Base-by-base conservation (phyloP, 208 protist species). In the Acanthamoeba sp. region DNA sequence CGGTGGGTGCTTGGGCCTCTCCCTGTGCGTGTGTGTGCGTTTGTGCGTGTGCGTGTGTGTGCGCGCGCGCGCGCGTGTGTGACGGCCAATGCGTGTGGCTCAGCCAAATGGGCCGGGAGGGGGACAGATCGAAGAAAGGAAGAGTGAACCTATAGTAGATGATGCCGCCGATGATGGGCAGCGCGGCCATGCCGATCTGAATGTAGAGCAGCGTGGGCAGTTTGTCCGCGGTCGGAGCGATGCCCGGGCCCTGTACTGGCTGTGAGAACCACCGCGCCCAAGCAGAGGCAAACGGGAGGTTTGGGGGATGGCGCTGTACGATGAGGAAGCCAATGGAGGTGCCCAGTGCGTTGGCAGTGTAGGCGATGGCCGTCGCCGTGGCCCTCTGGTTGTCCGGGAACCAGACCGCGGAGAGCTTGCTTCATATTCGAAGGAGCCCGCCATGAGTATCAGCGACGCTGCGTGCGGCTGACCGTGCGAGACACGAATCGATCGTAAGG, bases 91-190 rank as follows among this genome's bases (percentile, higher is more conserved):
- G 16, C 10, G 48, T 20, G n/a, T n/a, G n/a, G n/a, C n/a, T n/a
- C n/a, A n/a, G n/a, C n/a, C n/a, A n/a, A n/a, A n/a, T n/a, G n/a
- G n/a, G n/a, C n/a, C n/a, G n/a, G 0, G 55, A n/a, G 20, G 9
- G 22, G 2, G 27, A 55, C 50, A 36, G 29, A 36, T 3, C 27
- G 24, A 22, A 24, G 24, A 29, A 34, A n/a, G 7, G 24, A 1
- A 27, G 7, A 22, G 1, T 5, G 4, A 14, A 88, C 80, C 80
- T 5, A 38, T 88, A 88, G 80, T 88, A 88, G n/a, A 88, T 88
- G 80, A 88, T 27, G 80, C 80, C 80, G 18, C 80, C 80, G 34
- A 88, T 88, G 42, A 88, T 88, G 50, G 80, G 80, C 36, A 88
- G 18, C 14, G 80, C 50, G 16, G 80, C 80, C 40, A 88, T 38